Evolutionary conservation across 106 monocot genomes (phyloP), one percentile per base, ranked within the genome.

Genomic region (Apostasia ramifera): DNA sequence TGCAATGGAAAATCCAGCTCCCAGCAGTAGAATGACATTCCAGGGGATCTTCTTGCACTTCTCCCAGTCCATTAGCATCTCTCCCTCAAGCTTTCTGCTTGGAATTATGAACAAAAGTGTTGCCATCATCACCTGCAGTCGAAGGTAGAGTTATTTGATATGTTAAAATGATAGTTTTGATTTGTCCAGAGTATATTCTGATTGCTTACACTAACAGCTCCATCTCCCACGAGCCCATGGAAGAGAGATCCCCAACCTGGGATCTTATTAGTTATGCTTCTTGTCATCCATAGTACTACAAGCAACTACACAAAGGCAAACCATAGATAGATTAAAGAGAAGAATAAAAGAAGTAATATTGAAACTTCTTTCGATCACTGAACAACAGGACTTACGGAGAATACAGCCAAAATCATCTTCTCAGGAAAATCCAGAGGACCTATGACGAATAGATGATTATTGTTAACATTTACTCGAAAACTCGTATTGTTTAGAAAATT

Each of bases 1-100:
- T 12, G 92, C 97, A 11, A 98, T 98, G 5, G 97, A 87, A 63
- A 93, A 98, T n/a, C 92, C 97, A 1, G 92, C 92, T 1, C 97
- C 92, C 9, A 92, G 79, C 6, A 98, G 85, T 9, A 98, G 92
- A 70, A 98, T 79, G 68, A 98, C 79, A 80, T 84, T 83, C 92
- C 92, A 98, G 2, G 70, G 97, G 5, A 84, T 71, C 73, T 73
- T 79, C 79, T 84, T 80, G 83, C 83, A 84, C 45, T 79, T 76
- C 59, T 65, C 73, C 83, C 79, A 84, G 69, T 84, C 79, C 79
- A 84, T 79, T 3, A 84, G 72, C 59, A 73, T 84, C 76, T 84
- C 83, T 7, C 83, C 83, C 43, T 63, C 38, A 14, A 64, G 47
- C 57, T 76, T 80, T 69, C 43, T 79, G 83, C 41, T 84, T 51